These are phyloP conservation scores for Raphanus sativus DNA, from an alignment of 345 rosid genomes.

Conservation along the genomic window DNA sequence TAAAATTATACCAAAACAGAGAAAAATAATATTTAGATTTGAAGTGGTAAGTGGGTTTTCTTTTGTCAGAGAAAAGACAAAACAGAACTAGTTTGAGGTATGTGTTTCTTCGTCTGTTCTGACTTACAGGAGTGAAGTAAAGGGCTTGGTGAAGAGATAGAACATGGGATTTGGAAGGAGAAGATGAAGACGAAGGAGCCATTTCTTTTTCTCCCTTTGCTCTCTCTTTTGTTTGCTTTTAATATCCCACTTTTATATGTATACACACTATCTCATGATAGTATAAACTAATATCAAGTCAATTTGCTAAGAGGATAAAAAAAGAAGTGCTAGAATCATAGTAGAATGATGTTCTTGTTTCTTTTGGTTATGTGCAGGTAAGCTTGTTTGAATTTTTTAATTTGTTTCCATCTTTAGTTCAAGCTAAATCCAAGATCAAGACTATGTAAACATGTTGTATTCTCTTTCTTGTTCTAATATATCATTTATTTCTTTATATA, in stretches of 20 bases:
- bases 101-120: neutral
- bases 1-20: too few species aligned
- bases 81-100: conserved; percentile 14
- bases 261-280: conserved; percentile 21
- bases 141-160: conserved; percentile 53
- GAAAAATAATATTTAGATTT: too few species aligned
- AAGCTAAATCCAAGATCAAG: conserved; percentile 22
- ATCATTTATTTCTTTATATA: neutral
- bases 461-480: neutral
- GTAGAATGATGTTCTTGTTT: neutral
- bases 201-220: too few species aligned
- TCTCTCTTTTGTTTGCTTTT: conserved; percentile 17
- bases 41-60: too few species aligned
- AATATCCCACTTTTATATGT: conserved; percentile 25
- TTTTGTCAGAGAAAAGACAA: conserved; percentile 8
- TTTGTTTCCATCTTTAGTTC: conserved; percentile 30
- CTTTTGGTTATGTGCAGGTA: neutral
- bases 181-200: conserved; percentile 67
- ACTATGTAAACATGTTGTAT: conserved; percentile 16
- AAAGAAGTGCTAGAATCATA: neutral
- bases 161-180: conserved; percentile 62
- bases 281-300: conserved; percentile 28
- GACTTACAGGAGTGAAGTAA: conserved; percentile 77
- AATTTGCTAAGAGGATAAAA: neutral
- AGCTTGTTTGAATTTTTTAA: conserved; percentile 23